Evolutionary conservation across 495 filamentous ascomycete genomes (phyloP).

Genomic region (Lophiotrema nucula): DNA sequence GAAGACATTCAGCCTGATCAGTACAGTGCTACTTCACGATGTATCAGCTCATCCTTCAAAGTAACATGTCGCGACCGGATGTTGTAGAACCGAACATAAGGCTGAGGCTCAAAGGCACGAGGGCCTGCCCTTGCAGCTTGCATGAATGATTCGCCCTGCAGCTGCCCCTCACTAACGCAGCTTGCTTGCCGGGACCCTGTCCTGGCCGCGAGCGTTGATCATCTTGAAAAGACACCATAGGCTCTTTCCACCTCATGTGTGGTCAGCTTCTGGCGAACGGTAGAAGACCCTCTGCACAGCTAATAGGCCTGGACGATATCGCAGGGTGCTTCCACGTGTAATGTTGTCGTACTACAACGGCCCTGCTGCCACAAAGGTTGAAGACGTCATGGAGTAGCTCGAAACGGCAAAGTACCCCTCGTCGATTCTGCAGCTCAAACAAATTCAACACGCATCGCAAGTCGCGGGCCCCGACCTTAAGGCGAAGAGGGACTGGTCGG

Average conservation of each 20-base stretch:
- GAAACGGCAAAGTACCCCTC: conserved; percentile 27
- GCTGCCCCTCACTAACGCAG: background rate
- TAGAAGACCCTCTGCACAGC: too few relatives aligned
- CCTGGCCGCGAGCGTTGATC: too few relatives aligned
- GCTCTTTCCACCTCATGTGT: too few relatives aligned
- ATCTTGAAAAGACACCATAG: too few relatives aligned
- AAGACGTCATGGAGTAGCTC: conserved; percentile 29
- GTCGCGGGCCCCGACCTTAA: background rate
- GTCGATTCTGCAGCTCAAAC: conserved; percentile 32
- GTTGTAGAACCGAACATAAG: background rate
- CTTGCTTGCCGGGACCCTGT: background rate
- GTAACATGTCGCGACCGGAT: background rate
- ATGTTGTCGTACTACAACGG: too few relatives aligned
- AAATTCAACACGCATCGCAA: conserved; percentile 19
- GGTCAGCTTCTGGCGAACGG: too few relatives aligned
- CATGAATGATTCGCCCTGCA: background rate
- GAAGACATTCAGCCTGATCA: background rate
- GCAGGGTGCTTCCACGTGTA: too few relatives aligned
- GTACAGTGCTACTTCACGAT: too few relatives aligned
- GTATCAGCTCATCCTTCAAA: too few relatives aligned
- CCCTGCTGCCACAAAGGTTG: background rate
- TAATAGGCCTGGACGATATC: too few relatives aligned
- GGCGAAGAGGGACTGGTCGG: background rate
- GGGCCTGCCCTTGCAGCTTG: too few relatives aligned
- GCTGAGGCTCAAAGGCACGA: too few relatives aligned